Percentiles rank a stretch among this genome's conserved stretches.
phyloP scores from a whole-genome alignment of 306 rosid species.

The Casuarina equisetifolia region DNA sequence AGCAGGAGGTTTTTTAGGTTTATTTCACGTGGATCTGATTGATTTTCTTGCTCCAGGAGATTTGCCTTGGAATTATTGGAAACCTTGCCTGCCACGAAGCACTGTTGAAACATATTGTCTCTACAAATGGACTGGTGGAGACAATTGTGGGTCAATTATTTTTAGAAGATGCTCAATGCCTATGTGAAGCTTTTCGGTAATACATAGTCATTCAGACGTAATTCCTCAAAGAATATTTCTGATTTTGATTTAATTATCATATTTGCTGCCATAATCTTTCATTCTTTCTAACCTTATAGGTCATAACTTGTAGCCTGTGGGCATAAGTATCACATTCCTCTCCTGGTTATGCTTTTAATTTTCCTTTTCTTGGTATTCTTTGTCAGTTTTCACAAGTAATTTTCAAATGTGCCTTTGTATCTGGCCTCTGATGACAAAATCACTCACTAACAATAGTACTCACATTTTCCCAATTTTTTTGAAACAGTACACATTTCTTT shows the following conservation, averaged over 20 bases:
- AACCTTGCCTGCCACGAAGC: conserved; percentile 87
- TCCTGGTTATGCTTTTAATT: not conserved
- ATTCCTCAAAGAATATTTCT: conserved; percentile 5
- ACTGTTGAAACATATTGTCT: conserved; percentile 54
- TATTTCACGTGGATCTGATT: conserved; percentile 27
- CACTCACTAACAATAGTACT: not conserved
- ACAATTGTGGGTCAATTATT: conserved; percentile 59
- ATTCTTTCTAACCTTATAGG: not conserved
- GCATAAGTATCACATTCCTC: not conserved
- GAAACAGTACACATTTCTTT: not conserved
- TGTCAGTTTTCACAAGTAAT: not conserved
- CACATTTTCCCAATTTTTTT: not conserved
- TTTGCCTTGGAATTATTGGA: conserved; percentile 75
- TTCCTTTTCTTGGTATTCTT: not conserved
- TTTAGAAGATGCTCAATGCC: conserved; percentile 78
- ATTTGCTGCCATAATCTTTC: not conserved
- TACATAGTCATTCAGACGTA: conserved; percentile 15
- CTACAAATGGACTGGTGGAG: conserved; percentile 58
- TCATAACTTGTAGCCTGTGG: not conserved
- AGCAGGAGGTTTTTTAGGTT: conserved; percentile 17
- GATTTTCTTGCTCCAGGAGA: conserved; percentile 59
- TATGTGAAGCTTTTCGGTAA: conserved; percentile 86
- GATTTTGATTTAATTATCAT: not conserved
- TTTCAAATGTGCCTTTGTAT: not conserved
- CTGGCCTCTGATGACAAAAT: not conserved